Base-by-base conservation (phyloP, 2,329 filamentous ascomycete species). In the Ceratocystis destructans region DNA sequence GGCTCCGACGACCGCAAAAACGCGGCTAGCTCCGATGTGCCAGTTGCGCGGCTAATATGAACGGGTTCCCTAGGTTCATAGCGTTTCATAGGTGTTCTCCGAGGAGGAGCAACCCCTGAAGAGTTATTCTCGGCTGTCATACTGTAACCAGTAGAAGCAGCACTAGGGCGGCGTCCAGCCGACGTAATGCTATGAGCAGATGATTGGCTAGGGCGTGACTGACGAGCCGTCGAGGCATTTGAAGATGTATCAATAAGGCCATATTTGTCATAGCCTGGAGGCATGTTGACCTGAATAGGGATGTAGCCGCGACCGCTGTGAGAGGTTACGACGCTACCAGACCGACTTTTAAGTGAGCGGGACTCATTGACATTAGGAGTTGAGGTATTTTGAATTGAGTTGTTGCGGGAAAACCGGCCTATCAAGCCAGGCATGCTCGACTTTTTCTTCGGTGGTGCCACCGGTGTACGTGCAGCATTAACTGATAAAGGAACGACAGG, bases 1-100 rank as follows among this genome's bases (percentile, higher is more conserved):
- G 88, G 87, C 44, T 80, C 85, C 15, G 87, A 88, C 71, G 84
- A 84, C 64, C 81, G 83, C 41, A 94, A 76, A 73, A 93, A 93
- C 64, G 85, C 83, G 0, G 89, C 88, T 57, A 93, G 75, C 63
- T 90, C 88, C 20, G 82, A 81, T 1, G 87, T 90, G 59, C 76
- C 75, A n/a, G 75, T 88, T 55, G 74, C 74, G n/a, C 75, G 75
- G 5, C 73, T 74, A 2, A 73, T 70, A n/a, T 74, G 72, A 45
- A 77, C 75, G 2, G 82, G 75, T 3, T 84, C 82, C 59, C 82
- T 78, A 2, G 83, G 79, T 72, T 84, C 81, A 71, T 81, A 86
- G 70, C 75, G 81, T 75, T 82, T 86, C 79, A 81, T 82, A 1
- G 79, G 77, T 10, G 80, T 77, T 31, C 37, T 64, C 20, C 67